phyloP scores from a whole-genome alignment of 345 rosid genomes.

The Pelargonium nanum region DNA sequence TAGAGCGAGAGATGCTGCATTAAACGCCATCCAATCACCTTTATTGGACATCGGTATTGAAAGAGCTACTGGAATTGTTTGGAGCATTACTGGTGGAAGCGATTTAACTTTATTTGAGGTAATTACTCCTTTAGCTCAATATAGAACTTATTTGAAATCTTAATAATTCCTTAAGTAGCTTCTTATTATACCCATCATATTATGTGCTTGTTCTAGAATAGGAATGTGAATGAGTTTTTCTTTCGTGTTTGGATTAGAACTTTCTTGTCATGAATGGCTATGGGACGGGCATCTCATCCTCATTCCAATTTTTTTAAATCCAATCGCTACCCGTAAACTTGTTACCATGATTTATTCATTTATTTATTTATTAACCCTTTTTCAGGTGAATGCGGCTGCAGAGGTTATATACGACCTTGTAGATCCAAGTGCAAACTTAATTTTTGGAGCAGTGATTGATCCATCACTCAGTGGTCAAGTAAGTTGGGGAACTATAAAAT shows the following conservation, averaged over 20 bases:
- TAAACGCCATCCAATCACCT: constrained; percentile 95
- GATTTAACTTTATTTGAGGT: constrained; percentile 92
- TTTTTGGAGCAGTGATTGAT: constrained; percentile 94
- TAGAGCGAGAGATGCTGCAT: constrained; percentile 97
- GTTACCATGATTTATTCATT: background rate
- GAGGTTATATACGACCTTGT: constrained; percentile 94
- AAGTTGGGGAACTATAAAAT: constrained; percentile 13
- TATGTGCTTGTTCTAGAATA: no score
- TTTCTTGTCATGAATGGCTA: no score
- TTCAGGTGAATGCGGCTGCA: constrained; percentile 91
- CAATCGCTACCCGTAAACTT: background rate
- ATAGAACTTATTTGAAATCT: background rate
- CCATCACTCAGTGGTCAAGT: constrained; percentile 83
- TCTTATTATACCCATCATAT: no score
- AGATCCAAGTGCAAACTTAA: constrained; percentile 92
- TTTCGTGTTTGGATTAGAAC: no score
- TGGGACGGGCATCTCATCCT: no score
- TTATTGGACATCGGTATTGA: constrained; percentile 90
- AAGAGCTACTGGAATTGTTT: constrained; percentile 96
- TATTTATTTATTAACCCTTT: background rate
- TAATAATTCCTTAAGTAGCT: background rate
- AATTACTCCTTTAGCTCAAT: constrained; percentile 4
- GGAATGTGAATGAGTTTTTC: no score
- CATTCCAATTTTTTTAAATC: no score
- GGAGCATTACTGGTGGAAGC: constrained; percentile 97